These are phyloP conservation scores for Lumnitzera racemosa DNA, from an alignment of 345 rosid species.

Conservation along the genomic window DNA sequence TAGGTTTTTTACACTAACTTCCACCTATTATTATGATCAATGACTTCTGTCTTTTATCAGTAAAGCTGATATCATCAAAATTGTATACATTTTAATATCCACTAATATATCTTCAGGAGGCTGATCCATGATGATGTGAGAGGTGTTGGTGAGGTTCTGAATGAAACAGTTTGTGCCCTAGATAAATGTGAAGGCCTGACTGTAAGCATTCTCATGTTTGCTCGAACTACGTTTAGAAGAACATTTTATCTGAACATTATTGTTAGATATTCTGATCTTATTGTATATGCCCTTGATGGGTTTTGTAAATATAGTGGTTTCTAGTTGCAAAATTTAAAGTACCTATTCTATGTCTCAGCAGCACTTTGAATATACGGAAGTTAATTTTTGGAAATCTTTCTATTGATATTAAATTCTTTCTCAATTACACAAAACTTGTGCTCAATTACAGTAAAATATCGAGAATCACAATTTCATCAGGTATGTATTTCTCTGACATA, in stretches of 20 bases:
- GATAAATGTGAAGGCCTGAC: conserved; percentile 84
- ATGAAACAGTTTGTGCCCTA: conserved; percentile 71
- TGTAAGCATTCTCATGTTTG: conserved; percentile 33
- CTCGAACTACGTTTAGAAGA: not conserved
- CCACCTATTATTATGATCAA: not conserved
- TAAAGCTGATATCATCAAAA: not conserved
- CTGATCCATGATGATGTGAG: conserved; percentile 71
- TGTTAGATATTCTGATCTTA: not conserved
- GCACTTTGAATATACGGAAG: not conserved
- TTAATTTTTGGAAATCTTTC: too few species aligned
- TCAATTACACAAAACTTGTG: not conserved
- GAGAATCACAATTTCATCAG: not conserved
- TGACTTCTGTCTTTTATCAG: not conserved
- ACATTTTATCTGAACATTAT: not conserved
- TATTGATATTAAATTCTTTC: too few species aligned
- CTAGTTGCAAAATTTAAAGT: not conserved
- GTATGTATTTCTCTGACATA: not conserved
- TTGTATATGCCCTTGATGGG: not conserved
- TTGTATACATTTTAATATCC: conserved; percentile 2
- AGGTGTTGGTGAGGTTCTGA: conserved; percentile 88
- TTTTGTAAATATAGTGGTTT: not conserved
- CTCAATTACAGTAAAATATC: not conserved
- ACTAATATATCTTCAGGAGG: conserved; percentile 40
- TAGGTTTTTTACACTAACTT: conserved; percentile 36
- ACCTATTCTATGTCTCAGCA: too few species aligned